Evolutionary conservation across 2,329 filamentous ascomycete species (phyloP), one percentile per base, ranked within the genome.

Genomic region (Erysiphe pulchra): DNA sequence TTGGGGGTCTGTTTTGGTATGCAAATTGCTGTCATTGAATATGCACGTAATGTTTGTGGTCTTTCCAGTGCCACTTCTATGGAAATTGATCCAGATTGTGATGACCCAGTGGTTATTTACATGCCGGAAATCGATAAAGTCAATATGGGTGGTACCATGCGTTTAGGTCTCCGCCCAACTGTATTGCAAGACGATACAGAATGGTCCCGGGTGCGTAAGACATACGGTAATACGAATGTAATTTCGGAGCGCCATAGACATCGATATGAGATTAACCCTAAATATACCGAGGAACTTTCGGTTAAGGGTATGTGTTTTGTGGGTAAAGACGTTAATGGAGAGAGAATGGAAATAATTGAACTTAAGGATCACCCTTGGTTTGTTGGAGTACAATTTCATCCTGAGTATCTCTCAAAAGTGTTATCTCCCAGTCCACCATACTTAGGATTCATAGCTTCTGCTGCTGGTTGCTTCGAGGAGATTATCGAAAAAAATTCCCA

Each of bases 11-110:
- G 87, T 59, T 67, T 94, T 18, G 55, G 56, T 5, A 54, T 59
- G 52, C 90, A 95, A 60, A 71, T 93, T 42, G 85, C 87, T 17
- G 84, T 93, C 42, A 80, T 94, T 53, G 86, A 95, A 61, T 83
- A 75, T 54, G 84, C 85, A 1, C 75, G 85, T 38, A 76, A 83
- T 52, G 65, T 87, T 1, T 80, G 75, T 61, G 72, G 71, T 28
- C 68, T 85, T 50, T 54, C 64, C 3, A 62, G 65, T 39, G 57
- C 57, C 13, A 51, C 46, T 14, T 59, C 56, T 1, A 49, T 50
- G 8, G 57, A 60, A 43, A 45, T 59, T 2, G 48, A 51, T n/a
- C 59, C 62, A 10, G 48, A 59, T 14, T 52, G 48, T 20, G n/a
- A 46, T 1, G 53, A 59, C 20, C 49, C 51, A 38, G 53, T 82